Evolutionary conservation across 2,329 filamentous ascomycete genomes (phyloP).

Genomic region (Pseudocercospora fuligena): DNA sequence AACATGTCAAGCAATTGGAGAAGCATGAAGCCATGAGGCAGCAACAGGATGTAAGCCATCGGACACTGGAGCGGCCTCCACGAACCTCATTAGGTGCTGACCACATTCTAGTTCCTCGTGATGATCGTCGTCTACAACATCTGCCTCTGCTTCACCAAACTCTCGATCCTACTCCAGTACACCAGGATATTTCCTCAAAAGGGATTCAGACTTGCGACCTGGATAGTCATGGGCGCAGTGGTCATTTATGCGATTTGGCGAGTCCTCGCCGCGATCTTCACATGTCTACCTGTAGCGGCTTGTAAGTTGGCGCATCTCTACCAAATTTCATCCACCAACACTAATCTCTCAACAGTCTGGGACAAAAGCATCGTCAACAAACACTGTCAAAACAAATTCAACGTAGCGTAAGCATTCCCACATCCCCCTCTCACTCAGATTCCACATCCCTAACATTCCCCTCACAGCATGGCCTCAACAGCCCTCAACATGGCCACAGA

Average conservation of each 20-base stretch:
- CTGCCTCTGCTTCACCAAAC: slow-evolving; percentile 47
- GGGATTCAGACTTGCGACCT: slow-evolving; percentile 41
- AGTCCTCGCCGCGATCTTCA: slow-evolving; percentile 45
- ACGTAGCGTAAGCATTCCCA: slow-evolving; percentile 23
- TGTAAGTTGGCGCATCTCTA: slow-evolving; percentile 27
- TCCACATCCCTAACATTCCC: neutral
- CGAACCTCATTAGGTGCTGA: neutral
- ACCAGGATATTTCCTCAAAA: slow-evolving; percentile 51
- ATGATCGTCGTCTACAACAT: slow-evolving; percentile 43
- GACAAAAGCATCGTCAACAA: slow-evolving; percentile 14
- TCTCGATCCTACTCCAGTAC: slow-evolving; percentile 55
- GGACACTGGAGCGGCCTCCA: neutral
- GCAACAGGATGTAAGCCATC: slow-evolving; percentile 25
- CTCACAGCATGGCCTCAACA: slow-evolving; percentile 40
- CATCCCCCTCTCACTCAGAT: neutral
- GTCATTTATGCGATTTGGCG: slow-evolving; percentile 38
- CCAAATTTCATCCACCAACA: slow-evolving; percentile 16
- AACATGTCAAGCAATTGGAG: slow-evolving; percentile 19
- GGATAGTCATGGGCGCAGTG: slow-evolving; percentile 39
- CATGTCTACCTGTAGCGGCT: slow-evolving; percentile 47
- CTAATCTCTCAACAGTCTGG: slow-evolving; percentile 27
- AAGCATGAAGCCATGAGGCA: slow-evolving; percentile 14
- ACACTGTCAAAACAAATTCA: slow-evolving; percentile 18
- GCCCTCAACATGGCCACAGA: slow-evolving; percentile 45
- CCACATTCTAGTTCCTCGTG: slow-evolving; percentile 16